Base-by-base conservation (phyloP, 2,329 filamentous ascomycete species). In the Camillea tinctor region DNA sequence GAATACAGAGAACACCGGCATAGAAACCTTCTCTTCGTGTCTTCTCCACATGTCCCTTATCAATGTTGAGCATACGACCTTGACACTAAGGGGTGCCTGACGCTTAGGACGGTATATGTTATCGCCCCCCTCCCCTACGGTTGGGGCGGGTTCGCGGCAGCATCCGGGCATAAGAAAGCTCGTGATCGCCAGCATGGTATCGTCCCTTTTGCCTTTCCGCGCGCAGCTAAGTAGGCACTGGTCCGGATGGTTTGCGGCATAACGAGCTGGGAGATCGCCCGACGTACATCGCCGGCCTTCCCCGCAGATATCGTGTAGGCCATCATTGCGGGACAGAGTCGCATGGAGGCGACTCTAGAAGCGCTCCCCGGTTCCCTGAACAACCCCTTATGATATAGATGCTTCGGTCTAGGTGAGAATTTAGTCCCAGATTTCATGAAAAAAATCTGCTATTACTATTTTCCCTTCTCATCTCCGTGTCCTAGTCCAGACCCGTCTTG, bases 241-340 rank as follows among this genome's bases (percentile, higher is more conserved):
- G n/a, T 3, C 36, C 36, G 13, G 36, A 44, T 44, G 13, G 17
- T 15, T n/a, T 44, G n/a, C 17, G 36, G 6, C 36, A 44, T 15
- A n/a, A 44, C 36, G 13, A n/a, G 13, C 36, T 44, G 36, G 36
- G n/a, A 11, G 17, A 44, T 44, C 36, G 36, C 36, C 56, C 49
- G 52, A 60, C 60, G 60, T 60, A 62, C 54, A 15, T 62, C 54
- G 60, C 60, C 60, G 54, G 55, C 52, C 50, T 56, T 7, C 61
- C 59, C 58, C 60, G 60, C 52, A 64, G 60, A 61, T 44, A 44
- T n/a, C 36, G 17, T 44, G 17, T 44, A 44, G 13, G 36, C 36
- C n/a, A 44, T 44, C 36, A 58, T 62, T 57, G 58, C 59, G 63
- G 57, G 60, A 57, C 59, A 63, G 20, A 59, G 58, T 54, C 64